Conservation (phyloP, 208 protist genomes). For the Tetramitus jugosus region DNA sequence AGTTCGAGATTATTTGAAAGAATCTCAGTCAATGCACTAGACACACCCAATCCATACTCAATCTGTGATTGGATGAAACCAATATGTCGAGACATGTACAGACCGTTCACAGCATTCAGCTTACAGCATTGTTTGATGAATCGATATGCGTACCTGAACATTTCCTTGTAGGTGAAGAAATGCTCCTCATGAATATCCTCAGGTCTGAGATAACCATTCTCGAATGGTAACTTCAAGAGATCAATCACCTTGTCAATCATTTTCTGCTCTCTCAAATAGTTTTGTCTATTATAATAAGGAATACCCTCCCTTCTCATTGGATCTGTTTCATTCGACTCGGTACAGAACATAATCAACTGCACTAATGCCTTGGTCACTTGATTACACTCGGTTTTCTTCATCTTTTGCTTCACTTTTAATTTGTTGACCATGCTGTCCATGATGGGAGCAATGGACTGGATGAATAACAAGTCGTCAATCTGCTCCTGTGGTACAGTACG, state of each 20-base stretch:
- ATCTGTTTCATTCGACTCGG: background rate
- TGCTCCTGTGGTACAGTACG: background rate
- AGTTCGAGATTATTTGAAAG: background rate
- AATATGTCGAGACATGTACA: background rate
- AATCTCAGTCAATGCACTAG: background rate
- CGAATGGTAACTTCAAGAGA: background rate
- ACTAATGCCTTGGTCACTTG: background rate
- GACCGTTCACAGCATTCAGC: background rate
- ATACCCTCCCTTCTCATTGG: slow-evolving; percentile 8
- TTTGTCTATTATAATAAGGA: background rate
- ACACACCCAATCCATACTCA: background rate
- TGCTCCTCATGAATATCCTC: background rate
- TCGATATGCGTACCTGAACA: background rate
- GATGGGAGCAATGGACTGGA: background rate
- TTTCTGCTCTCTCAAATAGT: background rate
- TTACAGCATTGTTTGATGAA: background rate
- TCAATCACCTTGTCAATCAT: background rate
- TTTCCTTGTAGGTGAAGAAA: background rate
- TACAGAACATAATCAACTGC: slow-evolving; percentile 10
- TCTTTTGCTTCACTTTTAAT: background rate
- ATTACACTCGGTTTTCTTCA: too few relatives aligned
- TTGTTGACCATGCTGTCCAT: background rate
- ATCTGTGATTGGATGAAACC: background rate
- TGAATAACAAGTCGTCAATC: background rate
- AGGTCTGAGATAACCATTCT: too few relatives aligned